A percentile compares a stretch with the other conserved stretches of the same genome.
Evolutionary conservation across 169 alveolate species (phyloP).

Genomic region (Cyclospora cayetanensis): DNA sequence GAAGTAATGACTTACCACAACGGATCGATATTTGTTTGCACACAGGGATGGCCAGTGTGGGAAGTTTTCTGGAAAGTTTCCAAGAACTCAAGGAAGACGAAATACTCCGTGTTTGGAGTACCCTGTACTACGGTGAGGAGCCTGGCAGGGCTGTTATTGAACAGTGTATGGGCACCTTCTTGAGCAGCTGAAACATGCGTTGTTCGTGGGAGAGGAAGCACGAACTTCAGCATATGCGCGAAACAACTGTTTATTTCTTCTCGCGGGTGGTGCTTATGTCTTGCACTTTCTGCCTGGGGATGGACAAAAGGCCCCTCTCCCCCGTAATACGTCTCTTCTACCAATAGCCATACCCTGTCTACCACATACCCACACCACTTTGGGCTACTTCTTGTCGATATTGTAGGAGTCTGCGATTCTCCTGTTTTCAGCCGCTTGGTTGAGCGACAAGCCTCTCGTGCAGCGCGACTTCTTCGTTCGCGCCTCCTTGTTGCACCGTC

Average conservation of each 20-base stretch:
- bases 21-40: no score
- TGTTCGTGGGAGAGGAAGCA: no score
- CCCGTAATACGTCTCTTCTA: background rate
- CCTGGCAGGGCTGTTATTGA: no score
- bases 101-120: background rate
- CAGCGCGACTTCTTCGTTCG: constrained; percentile 62
- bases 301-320: no score
- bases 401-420: background rate
- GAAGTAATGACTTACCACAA: no score
- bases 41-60: constrained; percentile 28
- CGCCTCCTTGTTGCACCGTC: constrained; percentile 28
- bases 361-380: background rate
- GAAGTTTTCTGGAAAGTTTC: background rate
- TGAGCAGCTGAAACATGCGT: no score
- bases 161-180: no score
- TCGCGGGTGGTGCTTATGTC: no score
- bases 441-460: constrained; percentile 60
- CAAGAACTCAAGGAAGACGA: background rate
- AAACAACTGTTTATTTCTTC: no score
- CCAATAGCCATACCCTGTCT: background rate
- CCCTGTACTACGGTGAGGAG: background rate
- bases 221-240: no score
- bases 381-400: background rate
- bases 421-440: constrained; percentile 46
- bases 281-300: no score